These are phyloP conservation scores for Fusarium nygamai DNA, from an alignment of 2,329 filamentous ascomycete genomes.

Conservation along the genomic window DNA sequence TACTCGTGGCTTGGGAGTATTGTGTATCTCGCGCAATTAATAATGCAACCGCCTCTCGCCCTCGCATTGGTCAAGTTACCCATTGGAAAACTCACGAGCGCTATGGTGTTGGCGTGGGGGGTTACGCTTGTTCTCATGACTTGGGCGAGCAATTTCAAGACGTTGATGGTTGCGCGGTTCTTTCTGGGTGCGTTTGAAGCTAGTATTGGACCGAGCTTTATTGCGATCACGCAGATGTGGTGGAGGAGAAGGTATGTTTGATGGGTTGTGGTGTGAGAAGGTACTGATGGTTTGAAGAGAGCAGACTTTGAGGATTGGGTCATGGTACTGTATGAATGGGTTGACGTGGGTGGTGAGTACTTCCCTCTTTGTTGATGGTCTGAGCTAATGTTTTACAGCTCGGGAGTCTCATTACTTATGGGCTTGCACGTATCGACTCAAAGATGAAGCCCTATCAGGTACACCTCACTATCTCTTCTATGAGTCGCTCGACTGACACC, in stretches of 20 bases:
- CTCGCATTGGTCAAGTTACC: slow-evolving; percentile 69
- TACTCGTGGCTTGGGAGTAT: slow-evolving; percentile 70
- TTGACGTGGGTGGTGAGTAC: slow-evolving; percentile 61
- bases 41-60: slow-evolving; percentile 66
- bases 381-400: slow-evolving; percentile 44
- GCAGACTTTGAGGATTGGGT: slow-evolving; percentile 65
- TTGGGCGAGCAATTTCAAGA: slow-evolving; percentile 59
- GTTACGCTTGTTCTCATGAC: slow-evolving; percentile 61
- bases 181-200: slow-evolving; percentile 68
- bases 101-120: slow-evolving; percentile 66
- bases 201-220: slow-evolving; percentile 59
- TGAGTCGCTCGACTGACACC: background rate
- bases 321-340: slow-evolving; percentile 71
- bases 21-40: slow-evolving; percentile 67
- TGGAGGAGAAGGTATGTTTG: slow-evolving; percentile 59
- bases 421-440: slow-evolving; percentile 66
- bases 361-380: too few relatives aligned
- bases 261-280: background rate
- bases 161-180: slow-evolving; percentile 62
- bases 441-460: slow-evolving; percentile 59
- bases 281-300: slow-evolving; percentile 50
- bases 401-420: slow-evolving; percentile 66
- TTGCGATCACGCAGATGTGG: slow-evolving; percentile 70
- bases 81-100: slow-evolving; percentile 69
- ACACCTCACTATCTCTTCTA: rapidly evolving